A percentile compares a stretch with the other conserved stretches of the same genome.
phyloP scores from a whole-genome alignment of 805 yeast species.

The Sugiyamaella valdiviana region DNA sequence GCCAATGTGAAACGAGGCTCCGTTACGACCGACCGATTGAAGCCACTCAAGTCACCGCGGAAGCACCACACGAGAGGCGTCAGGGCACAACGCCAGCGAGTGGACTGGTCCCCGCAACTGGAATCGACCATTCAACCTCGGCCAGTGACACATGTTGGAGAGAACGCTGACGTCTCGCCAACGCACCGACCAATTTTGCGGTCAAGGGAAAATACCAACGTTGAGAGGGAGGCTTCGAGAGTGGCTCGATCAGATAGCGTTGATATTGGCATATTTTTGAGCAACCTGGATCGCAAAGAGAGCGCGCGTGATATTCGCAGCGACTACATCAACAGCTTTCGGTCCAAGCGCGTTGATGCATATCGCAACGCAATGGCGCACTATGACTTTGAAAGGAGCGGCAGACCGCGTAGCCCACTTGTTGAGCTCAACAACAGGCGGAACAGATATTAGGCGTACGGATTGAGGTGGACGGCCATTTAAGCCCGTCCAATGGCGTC shows the following conservation, averaged over 20 bases:
- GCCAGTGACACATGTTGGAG: neutral
- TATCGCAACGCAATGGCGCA: neutral
- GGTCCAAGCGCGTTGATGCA: neutral
- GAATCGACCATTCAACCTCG: neutral
- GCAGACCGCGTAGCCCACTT: neutral
- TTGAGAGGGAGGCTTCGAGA: constrained; percentile 4
- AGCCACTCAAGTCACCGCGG: too few relatives aligned
- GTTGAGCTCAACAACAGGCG: neutral
- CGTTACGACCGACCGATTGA: too few relatives aligned
- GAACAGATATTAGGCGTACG: too few relatives aligned
- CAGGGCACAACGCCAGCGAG: neutral
- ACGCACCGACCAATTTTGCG: constrained; percentile 11
- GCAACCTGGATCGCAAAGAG: neutral
- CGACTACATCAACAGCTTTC: neutral
- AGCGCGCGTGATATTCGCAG: neutral
- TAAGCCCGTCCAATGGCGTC: constrained; percentile 29
- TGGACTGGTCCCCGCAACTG: neutral
- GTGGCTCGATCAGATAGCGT: neutral
- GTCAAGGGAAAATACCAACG: constrained; percentile 9
- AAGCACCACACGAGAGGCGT: too few relatives aligned
- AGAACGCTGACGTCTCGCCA: neutral
- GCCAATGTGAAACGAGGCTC: too few relatives aligned
- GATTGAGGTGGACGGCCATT: neutral
- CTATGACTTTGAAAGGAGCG: too few relatives aligned
- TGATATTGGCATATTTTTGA: neutral